A percentile compares a stretch with the other conserved stretches of the same genome.
Conservation (phyloP, 768 basidiomycete species). For the Pulveroboletus sp. region DNA sequence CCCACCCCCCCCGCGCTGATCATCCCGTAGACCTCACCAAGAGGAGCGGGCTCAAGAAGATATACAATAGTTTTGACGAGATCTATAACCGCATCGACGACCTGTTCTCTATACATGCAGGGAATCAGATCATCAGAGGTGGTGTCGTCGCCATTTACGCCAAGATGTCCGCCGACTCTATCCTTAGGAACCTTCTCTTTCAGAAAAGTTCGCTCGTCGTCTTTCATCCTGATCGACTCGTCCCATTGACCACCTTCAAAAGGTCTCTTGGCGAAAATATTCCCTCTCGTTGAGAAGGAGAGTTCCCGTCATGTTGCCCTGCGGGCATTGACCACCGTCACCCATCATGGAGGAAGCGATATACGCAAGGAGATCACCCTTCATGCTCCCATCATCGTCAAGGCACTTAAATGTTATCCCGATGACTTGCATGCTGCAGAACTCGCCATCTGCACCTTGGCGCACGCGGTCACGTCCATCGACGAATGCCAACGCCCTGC, state of each 20-base stretch:
- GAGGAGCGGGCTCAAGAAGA: slow-evolving; percentile 57
- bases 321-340: slow-evolving; percentile 52
- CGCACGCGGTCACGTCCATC: slow-evolving; percentile 47
- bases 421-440: slow-evolving; percentile 49
- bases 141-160: slow-evolving; percentile 59
- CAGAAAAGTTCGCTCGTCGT: slow-evolving; percentile 40
- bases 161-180: slow-evolving; percentile 57
- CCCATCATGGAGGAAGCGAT: slow-evolving; percentile 53
- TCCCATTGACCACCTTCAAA: neutral
- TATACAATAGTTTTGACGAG: slow-evolving; percentile 52
- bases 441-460: slow-evolving; percentile 45
- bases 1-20: neutral
- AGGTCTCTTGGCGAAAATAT: slow-evolving; percentile 56
- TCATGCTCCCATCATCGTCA: slow-evolving; percentile 38
- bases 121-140: slow-evolving; percentile 47
- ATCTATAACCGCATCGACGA: slow-evolving; percentile 48
- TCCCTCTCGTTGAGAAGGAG: slow-evolving; percentile 48
- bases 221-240: neutral
- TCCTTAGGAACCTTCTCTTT: slow-evolving; percentile 56
- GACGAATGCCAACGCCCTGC: slow-evolving; percentile 36
- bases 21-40: slow-evolving; percentile 45
- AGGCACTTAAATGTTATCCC: slow-evolving; percentile 44
- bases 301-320: slow-evolving; percentile 50
- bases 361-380: slow-evolving; percentile 49
- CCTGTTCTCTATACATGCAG: slow-evolving; percentile 39